phyloP scores from a whole-genome alignment of 1,139 yeast species.

The Blastobotrys malaysiensis region DNA sequence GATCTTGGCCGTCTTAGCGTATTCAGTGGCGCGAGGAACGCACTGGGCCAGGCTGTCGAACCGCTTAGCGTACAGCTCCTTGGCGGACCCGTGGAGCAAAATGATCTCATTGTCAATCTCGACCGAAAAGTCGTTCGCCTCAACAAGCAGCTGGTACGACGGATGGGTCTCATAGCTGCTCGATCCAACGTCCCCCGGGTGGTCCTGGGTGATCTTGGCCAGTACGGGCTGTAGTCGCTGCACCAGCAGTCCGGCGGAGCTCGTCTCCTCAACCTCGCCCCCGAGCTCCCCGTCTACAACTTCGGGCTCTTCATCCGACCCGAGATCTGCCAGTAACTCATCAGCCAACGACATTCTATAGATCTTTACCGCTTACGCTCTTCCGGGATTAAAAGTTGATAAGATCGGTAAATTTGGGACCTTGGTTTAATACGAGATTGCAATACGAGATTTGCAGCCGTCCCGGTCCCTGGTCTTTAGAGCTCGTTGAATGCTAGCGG shows the following conservation, averaged over 20 bases:
- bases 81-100: constrained; percentile 47
- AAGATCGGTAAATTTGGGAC: constrained; percentile 1
- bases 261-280: constrained; percentile 1
- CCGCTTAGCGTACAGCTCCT: constrained; percentile 49
- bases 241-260: constrained; percentile 17
- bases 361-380: neutral
- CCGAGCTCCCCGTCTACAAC: constrained; percentile 10
- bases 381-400: neutral
- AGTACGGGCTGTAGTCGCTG: constrained; percentile 27
- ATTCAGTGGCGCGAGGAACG: constrained; percentile 59
- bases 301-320: constrained; percentile 22
- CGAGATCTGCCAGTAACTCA: constrained; percentile 37
- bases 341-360: constrained; percentile 33
- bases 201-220: constrained; percentile 22
- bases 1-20: constrained; percentile 48
- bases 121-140: constrained; percentile 50
- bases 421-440: too few species aligned
- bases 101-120: constrained; percentile 54
- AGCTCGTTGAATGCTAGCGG: too few species aligned
- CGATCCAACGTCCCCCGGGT: neutral
- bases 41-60: constrained; percentile 70
- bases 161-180: constrained; percentile 35
- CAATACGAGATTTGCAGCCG: too few species aligned
- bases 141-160: constrained; percentile 48
- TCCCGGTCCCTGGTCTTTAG: too few species aligned